Base-by-base conservation (phyloP, 352 stramenopile species). In the Thalassiosira hispida region DNA sequence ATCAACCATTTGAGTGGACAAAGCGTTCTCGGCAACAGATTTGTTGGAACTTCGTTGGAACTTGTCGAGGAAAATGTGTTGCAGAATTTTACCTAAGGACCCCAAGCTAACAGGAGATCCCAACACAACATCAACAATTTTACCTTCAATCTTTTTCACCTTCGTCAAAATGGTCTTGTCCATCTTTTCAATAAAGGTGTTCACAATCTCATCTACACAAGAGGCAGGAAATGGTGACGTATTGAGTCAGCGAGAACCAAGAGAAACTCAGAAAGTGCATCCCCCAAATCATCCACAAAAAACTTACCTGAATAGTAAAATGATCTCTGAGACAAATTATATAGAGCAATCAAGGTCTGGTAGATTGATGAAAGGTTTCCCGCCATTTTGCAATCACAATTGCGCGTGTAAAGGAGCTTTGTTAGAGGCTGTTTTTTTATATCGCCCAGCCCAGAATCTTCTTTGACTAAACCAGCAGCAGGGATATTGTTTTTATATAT, bases 141-240 rank as follows among this genome's bases (percentile, higher is more conserved):
- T 83, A 2, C 63, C 38, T 63, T 87, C 83, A 8, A 83, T n/a
- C 1, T 33, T 29, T 25, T 78, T 73, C 11, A 89, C 72, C 53
- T 85, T 89, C 14, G 27, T 65, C 12, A 25, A 22, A 29, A 89
- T 84, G 0, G 74, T 83, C 29, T 72, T 76, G n/a, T 85, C 74
- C 79, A 89, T 85, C 65, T 85, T 87, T 70, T 89, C 83, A 56
- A 89, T 84, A 59, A 89, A 89, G 0, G 69, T 84, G 56, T 89
- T 89, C 40, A 89, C 83, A 66, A 89, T 89, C 46, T 89, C 79
- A 71, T 89, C 83, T 85, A 46, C 23, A 27, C n/a, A 52, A 60
- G 35, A 22, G 29, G 3, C 12, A 55, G 23, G 47, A 75, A 73
- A 29, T 25, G 12, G 16, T 18, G 5, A 38, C 29, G 20, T 14